Evolutionary conservation across 2,329 filamentous ascomycete species (phyloP).

Genomic region (Pyrenochaeta sp.): DNA sequence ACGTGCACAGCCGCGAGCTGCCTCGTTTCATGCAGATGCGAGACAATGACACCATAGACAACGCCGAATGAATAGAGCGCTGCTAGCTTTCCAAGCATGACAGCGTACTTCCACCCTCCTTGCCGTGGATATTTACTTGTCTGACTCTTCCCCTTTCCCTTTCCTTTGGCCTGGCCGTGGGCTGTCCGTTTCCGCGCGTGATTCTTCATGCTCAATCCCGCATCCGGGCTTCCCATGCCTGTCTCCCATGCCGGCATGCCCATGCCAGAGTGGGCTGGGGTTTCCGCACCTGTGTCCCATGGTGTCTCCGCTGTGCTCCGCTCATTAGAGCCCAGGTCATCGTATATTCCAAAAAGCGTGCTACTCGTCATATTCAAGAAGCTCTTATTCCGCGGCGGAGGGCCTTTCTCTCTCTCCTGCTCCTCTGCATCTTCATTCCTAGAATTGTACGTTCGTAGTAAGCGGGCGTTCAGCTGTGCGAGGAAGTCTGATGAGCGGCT

Average conservation of each 20-base stretch:
- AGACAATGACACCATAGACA: constrained; percentile 82
- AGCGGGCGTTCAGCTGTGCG: constrained; percentile 47
- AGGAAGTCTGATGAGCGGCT: constrained; percentile 44
- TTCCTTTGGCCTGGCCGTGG: constrained; percentile 1
- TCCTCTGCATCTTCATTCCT: constrained; percentile 32
- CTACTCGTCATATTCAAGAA: constrained; percentile 87
- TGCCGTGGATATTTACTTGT: constrained; percentile 18
- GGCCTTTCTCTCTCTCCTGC: constrained; percentile 32
- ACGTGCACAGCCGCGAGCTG: constrained; percentile 70
- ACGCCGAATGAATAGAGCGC: constrained; percentile 82
- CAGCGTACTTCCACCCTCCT: constrained; percentile 55
- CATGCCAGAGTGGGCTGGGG: constrained; percentile 57
- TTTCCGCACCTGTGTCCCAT: constrained; percentile 80
- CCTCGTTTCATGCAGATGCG: constrained; percentile 76
- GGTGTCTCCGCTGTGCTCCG: constrained; percentile 71
- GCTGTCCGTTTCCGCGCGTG: constrained; percentile 18
- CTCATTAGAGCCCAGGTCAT: constrained; percentile 38
- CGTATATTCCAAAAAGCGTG: constrained; percentile 92
- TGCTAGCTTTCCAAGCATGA: constrained; percentile 64
- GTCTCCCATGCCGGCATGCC: constrained; percentile 29
- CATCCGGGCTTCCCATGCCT: constrained; percentile 36
- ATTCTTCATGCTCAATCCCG: constrained; percentile 34
- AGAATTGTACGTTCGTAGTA: constrained; percentile 41
- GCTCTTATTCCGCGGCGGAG: constrained; percentile 72
- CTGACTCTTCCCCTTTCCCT: constrained; percentile 9